Evolutionary conservation across 2,329 filamentous ascomycete species (phyloP).

Genomic region (Cordyceps cateniannulata): DNA sequence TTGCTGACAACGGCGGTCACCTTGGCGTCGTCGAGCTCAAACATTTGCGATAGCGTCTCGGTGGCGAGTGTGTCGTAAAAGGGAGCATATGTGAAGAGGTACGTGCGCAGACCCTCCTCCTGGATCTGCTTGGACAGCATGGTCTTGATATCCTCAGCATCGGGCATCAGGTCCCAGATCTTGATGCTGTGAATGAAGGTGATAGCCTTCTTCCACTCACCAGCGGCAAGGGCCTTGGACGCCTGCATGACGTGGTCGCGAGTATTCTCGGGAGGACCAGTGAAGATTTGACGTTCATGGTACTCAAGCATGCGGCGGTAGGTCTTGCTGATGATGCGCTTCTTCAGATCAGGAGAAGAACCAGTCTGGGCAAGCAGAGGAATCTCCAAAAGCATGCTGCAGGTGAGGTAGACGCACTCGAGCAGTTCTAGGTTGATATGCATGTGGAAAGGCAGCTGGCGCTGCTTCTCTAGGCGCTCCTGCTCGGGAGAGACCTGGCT

Average conservation of each 20-base stretch:
- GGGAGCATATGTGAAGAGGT: constrained; percentile 98
- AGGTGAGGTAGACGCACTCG: constrained; percentile 97
- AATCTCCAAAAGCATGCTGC: constrained; percentile 98
- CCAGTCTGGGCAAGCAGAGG: constrained; percentile 94
- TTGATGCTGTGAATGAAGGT: constrained; percentile 96
- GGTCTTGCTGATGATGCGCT: constrained; percentile 97
- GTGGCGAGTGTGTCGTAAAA: constrained; percentile 97
- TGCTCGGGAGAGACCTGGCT: constrained; percentile 95
- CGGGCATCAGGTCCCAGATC: constrained; percentile 98
- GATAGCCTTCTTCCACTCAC: constrained; percentile 97
- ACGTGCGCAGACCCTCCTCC: constrained; percentile 94
- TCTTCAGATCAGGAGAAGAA: constrained; percentile 93
- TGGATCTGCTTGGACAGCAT: constrained; percentile 99
- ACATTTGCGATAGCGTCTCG: constrained; percentile 82
- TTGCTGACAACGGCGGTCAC: constrained; percentile 93
- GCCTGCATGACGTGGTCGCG: constrained; percentile 99
- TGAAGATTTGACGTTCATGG: constrained; percentile 99
- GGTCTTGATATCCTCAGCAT: constrained; percentile 85
- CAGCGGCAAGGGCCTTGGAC: constrained; percentile 90
- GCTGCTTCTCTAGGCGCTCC: constrained; percentile 92
- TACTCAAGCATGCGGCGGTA: constrained; percentile 99
- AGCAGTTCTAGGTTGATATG: constrained; percentile 99
- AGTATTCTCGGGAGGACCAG: constrained; percentile 95
- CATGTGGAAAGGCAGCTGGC: constrained; percentile 99
- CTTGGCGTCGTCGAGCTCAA: constrained; percentile 86